Evolutionary conservation across 495 filamentous ascomycete species (phyloP).

Genomic region (Podospora appendiculata): DNA sequence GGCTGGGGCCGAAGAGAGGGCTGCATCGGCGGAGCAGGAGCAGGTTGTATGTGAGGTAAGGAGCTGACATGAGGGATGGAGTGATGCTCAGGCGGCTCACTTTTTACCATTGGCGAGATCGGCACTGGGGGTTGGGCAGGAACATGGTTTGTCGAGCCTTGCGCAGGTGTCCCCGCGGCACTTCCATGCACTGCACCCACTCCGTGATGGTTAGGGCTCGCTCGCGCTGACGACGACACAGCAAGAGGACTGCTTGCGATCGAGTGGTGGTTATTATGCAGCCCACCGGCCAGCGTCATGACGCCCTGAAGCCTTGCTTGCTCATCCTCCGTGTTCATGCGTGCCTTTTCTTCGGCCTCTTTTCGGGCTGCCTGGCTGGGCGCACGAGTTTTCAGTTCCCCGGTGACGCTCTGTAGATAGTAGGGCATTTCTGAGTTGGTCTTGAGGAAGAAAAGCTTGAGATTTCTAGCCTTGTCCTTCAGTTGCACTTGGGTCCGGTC

Average conservation of each 20-base stretch:
- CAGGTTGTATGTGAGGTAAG: slow-evolving; percentile 23
- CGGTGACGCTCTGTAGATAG: slow-evolving; percentile 84
- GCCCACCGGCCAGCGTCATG: slow-evolving; percentile 37
- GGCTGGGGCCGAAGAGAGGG: slow-evolving; percentile 10
- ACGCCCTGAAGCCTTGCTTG: slow-evolving; percentile 66
- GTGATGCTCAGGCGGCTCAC: slow-evolving; percentile 15
- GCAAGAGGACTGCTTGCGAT: slow-evolving; percentile 5
- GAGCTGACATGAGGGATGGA: slow-evolving; percentile 6
- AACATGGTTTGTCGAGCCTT: neutral
- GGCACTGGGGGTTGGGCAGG: slow-evolving; percentile 7
- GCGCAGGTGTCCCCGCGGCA: neutral
- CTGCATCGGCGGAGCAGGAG: slow-evolving; percentile 12
- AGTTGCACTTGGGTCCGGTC: slow-evolving; percentile 92
- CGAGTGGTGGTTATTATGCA: slow-evolving; percentile 29
- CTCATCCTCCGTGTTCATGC: slow-evolving; percentile 60
- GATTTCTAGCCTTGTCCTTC: slow-evolving; percentile 90
- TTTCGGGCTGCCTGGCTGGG: slow-evolving; percentile 74
- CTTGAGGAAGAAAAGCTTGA: slow-evolving; percentile 95
- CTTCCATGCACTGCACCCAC: neutral
- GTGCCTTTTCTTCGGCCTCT: slow-evolving; percentile 66
- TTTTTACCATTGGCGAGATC: slow-evolving; percentile 16
- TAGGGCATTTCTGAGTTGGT: slow-evolving; percentile 88
- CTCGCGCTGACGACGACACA: slow-evolving; percentile 5
- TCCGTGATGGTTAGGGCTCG: slow-evolving; percentile 7
- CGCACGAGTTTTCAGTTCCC: slow-evolving; percentile 87